Base-by-base conservation (phyloP, 2,329 filamentous ascomycete genomes). In the Penicillium sp. region DNA sequence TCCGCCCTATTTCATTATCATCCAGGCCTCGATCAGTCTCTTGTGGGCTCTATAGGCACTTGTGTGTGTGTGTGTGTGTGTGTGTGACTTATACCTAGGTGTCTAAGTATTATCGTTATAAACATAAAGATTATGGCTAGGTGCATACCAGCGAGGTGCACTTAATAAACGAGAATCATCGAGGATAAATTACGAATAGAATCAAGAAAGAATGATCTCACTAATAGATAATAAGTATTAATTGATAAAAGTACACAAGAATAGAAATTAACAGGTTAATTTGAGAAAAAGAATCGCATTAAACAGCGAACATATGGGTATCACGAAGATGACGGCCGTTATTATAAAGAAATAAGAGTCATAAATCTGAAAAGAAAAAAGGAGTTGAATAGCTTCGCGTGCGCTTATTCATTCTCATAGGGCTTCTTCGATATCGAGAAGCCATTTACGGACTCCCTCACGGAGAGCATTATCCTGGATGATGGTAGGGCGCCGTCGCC, bases 381-480 rank as follows among this genome's bases (percentile, higher is more conserved):
- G 20, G 45, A 35, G n/a, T n/a, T n/a, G n/a, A n/a, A n/a, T n/a
- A n/a, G n/a, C n/a, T n/a, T n/a, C 18, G 7, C 2, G 45, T 7
- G n/a, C 12, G 11, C 5, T 18, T 28, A 28, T 4, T 5, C 12
- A 46, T 20, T 33, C 38, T 47, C 24, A 53, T 14, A 55, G 23
- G 52, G 70, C 66, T 59, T 77, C 74, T 62, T 80, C 78, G 14
- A 79, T 75, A 58, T 79, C 74, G 38, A 74, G 69, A 59, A 84
- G 72, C 81, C 82, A 84, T 62, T 76, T 78, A 47, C 80, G 74
- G 40, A 84, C 78, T 7, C 81, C 82, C 64, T 84, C 80, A 59
- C 81, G 77, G 50, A 84, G 61, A 8, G 79, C 79, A 59, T 81
- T 82, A 53, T 83, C 78, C 3, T 69, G 63, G 58, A 66, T 64